phyloP scores from a whole-genome alignment of 2,329 filamentous ascomycete genomes.

The Aspergillus sp. region DNA sequence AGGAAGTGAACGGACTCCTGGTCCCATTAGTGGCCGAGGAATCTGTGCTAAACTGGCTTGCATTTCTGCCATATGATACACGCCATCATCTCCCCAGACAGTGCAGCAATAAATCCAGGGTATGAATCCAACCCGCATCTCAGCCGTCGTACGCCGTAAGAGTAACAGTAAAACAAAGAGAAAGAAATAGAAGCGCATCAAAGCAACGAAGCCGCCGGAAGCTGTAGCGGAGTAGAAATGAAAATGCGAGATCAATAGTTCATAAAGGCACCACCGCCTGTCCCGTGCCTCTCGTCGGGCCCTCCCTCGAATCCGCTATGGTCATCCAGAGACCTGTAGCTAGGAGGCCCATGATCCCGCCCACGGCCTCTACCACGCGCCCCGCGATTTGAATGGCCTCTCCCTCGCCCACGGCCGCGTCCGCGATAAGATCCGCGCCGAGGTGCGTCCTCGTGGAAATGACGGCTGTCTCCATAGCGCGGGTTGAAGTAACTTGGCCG shows the following conservation, averaged over 20 bases:
- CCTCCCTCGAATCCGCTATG: slow-evolving; percentile 25
- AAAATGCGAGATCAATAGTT: slow-evolving; percentile 26
- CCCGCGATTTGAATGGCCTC: slow-evolving; percentile 28
- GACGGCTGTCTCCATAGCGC: slow-evolving; percentile 19
- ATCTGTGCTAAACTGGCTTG: no score
- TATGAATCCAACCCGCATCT: no score
- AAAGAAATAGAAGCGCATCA: no score
- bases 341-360: slow-evolving; percentile 43
- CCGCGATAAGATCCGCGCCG: slow-evolving; percentile 24
- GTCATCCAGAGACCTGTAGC: slow-evolving; percentile 62
- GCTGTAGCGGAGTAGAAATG: no score
- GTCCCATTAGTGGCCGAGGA: no score
- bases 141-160: no score
- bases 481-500: slow-evolving; percentile 18
- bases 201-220: no score
- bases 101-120: no score
- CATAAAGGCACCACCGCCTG: slow-evolving; percentile 26
- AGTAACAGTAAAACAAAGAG: no score
- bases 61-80: no score
- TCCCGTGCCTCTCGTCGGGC: slow-evolving; percentile 20
- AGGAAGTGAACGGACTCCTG: no score
- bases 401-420: slow-evolving; percentile 30
- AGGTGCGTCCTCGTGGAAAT: slow-evolving; percentile 38
- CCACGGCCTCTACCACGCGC: slow-evolving; percentile 40
- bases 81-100: no score